Conservation (phyloP, 2,329 filamentous ascomycete genomes). For the Coleophoma eucalyptorum region DNA sequence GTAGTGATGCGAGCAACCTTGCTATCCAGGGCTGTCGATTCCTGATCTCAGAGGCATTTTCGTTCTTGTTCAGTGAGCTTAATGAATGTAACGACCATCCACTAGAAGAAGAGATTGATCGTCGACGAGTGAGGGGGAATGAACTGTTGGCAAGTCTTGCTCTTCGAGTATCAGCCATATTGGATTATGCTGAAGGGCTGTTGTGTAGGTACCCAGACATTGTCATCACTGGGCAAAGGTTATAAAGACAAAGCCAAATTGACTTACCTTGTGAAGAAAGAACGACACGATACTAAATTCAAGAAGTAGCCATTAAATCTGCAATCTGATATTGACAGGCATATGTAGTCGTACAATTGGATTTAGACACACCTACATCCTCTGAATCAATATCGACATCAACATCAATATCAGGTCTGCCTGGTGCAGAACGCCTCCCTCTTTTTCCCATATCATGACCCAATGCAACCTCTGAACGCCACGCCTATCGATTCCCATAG, state of each 20-base stretch:
- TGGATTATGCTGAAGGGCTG: too few relatives aligned
- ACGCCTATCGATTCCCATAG: conserved; percentile 4
- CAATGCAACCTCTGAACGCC: conserved; percentile 19
- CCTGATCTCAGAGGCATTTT: neutral
- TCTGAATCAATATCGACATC: neutral
- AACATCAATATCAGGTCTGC: neutral
- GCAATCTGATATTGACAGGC: neutral
- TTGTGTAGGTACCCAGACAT: too few relatives aligned
- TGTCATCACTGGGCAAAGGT: too few relatives aligned
- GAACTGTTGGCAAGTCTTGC: neutral
- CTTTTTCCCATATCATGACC: conserved; percentile 1
- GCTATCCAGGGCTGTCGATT: neutral
- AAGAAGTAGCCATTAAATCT: neutral
- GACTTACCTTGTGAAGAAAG: too few relatives aligned
- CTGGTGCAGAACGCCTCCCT: neutral
- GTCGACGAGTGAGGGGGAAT: neutral
- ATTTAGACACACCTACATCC: neutral
- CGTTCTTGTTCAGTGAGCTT: too few relatives aligned
- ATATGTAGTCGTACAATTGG: neutral
- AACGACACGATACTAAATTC: too few relatives aligned
- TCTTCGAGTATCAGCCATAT: too few relatives aligned
- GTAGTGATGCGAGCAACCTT: neutral
- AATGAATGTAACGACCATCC: too few relatives aligned
- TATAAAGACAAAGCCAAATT: too few relatives aligned
- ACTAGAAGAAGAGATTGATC: neutral